A percentile compares a stretch with the other conserved stretches of the same genome.
These are phyloP conservation scores for Cladobotryum mycophilum DNA, from an alignment of 2,329 filamentous ascomycete species.

Conservation along the genomic window DNA sequence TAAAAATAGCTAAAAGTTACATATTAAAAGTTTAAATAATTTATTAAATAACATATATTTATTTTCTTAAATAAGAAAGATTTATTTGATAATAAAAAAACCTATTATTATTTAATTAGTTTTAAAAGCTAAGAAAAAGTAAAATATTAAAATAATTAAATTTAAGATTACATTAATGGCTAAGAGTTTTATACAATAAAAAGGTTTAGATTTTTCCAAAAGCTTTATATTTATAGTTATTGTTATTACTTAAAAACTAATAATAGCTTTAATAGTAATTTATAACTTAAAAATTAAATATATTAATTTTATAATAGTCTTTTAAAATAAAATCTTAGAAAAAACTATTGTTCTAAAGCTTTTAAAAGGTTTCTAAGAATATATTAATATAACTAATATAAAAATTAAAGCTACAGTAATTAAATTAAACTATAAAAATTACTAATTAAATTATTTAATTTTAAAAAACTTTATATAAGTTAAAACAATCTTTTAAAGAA, in stretches of 20 bases:
- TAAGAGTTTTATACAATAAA: not conserved
- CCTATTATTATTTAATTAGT: constrained; percentile 1
- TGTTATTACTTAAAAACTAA: not conserved
- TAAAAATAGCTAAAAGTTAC: not conserved
- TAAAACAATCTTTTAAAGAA: not conserved
- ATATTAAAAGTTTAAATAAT: constrained; percentile 4
- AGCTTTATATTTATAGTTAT: not conserved
- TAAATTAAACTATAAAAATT: not conserved
- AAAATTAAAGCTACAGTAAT: not conserved
- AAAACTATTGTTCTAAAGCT: constrained; percentile 1
- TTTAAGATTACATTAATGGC: not conserved
- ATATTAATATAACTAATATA: not conserved
- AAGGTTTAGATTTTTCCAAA: not conserved
- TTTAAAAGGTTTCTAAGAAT: too few relatives aligned
- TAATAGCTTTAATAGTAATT: not conserved
- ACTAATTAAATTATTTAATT: too few relatives aligned
- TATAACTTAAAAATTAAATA: not conserved
- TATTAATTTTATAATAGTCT: constrained; percentile 3
- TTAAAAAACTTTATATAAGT: too few relatives aligned
- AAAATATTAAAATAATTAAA: not conserved
- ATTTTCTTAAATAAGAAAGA: not conserved
- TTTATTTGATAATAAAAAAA: not conserved
- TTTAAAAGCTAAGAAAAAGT: not conserved
- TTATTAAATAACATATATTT: not conserved
- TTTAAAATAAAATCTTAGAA: not conserved